Conservation (phyloP, 148 eudicot genomes). For the Fagopyrum homotropicum region DNA sequence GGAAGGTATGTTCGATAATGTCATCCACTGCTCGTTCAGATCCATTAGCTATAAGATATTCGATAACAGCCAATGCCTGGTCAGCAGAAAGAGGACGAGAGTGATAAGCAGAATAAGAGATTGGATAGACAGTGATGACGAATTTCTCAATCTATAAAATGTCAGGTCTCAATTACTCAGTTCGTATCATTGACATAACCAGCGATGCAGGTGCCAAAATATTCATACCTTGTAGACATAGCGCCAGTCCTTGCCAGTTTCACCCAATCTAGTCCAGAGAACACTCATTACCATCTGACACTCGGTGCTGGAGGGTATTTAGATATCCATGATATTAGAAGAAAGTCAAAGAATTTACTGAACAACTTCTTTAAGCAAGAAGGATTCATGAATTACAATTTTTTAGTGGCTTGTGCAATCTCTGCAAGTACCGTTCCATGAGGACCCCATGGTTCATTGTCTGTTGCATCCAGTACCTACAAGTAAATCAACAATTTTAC, state of each 20-base stretch:
- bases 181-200: neutral
- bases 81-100: neutral
- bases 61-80: neutral
- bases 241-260: conserved; percentile 89
- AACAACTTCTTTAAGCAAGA: conserved; percentile 9
- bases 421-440: conserved; percentile 91
- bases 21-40: conserved; percentile 98
- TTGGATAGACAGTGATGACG: neutral
- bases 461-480: conserved; percentile 94
- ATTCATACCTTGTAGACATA: conserved; percentile 71
- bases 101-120: neutral
- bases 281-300: conserved; percentile 96
- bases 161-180: neutral
- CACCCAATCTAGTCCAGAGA: conserved; percentile 89
- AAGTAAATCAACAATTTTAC: neutral
- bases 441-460: conserved; percentile 97
- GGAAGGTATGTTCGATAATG: conserved; percentile 88
- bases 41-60: conserved; percentile 67
- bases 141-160: neutral
- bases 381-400: conserved; percentile 40
- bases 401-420: conserved; percentile 89
- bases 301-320: conserved; percentile 53
- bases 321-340: conserved; percentile 4
- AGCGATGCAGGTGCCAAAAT: neutral
- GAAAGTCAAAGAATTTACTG: neutral